Evolutionary conservation across 2,329 filamentous ascomycete species (phyloP), one percentile per base, ranked within the genome.

Genomic region (Exophiala phaeomuriformis): DNA sequence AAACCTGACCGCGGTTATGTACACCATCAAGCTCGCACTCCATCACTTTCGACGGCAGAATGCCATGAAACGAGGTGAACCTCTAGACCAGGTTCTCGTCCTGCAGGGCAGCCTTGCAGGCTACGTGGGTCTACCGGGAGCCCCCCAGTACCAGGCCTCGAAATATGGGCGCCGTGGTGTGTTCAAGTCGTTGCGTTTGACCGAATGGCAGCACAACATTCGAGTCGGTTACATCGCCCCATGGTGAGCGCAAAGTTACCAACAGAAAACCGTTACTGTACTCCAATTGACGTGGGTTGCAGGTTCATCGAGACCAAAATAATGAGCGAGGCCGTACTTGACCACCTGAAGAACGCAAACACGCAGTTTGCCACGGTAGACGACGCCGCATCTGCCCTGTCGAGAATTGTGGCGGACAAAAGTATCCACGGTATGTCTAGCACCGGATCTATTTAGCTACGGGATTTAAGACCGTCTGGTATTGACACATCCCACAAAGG

Each of bases 161-260:
- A 72, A 72, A 55, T 72, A 67, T 61, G 69, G 63, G 3, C 63
- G 68, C 48, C 63, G 70, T 43, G 68, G 69, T 1, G 65, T 72
- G n/a, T 68, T 72, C 66, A 67, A 67, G 53, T 61, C 65, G 7
- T 52, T 72, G 64, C 39, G 55, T 3, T 64, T 66, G 5, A 56
- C 55, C 8, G 63, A 69, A 35, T 62, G 46, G 40, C 67, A 71
- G 55, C 71, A 77, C 50, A 67, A 68, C 2, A 68, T 65, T 49
- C 65, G 71, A 0, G 64, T 72, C 2, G 70, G 69, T 46, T 56
- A 68, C 29, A 68, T 71, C 36, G 67, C 66, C 3, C 69, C 70
- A 2, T 71, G 68, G 69, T 70, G 55, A 58, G 68, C 19, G 19
- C 6, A n/a, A n/a, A 33, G n/a, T 3, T 33, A n/a, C 36, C 5